These are phyloP conservation scores for Pleurotus pulmonarius DNA, from an alignment of 768 basidiomycete species.

Conservation along the genomic window DNA sequence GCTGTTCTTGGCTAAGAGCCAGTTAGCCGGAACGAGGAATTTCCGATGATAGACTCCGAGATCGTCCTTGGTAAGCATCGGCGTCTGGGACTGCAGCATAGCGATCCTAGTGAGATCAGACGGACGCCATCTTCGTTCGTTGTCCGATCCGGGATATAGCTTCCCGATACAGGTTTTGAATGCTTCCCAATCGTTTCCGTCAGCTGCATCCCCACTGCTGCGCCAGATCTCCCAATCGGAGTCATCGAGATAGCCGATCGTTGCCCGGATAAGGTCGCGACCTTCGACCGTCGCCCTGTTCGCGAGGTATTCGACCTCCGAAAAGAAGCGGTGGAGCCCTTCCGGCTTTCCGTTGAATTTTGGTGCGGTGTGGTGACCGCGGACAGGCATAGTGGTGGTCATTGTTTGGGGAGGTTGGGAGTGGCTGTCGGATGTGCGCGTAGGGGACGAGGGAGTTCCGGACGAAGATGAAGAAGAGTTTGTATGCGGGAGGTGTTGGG, in stretches of 20 bases:
- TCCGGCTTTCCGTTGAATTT: too few species aligned
- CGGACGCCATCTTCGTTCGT: not conserved
- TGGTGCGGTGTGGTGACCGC: too few species aligned
- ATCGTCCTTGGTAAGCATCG: slow-evolving; percentile 13
- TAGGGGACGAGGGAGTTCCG: too few species aligned
- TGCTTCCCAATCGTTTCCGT: not conserved
- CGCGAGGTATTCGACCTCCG: not conserved
- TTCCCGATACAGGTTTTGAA: not conserved
- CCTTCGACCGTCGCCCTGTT: not conserved
- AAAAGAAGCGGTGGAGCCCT: too few species aligned
- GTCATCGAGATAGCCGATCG: not conserved
- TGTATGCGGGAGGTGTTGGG: too few species aligned
- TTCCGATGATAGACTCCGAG: slow-evolving; percentile 16
- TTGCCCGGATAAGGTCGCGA: not conserved
- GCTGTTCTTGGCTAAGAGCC: slow-evolving; percentile 13
- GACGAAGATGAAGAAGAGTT: too few species aligned
- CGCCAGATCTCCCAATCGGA: not conserved
- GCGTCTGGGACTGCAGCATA: not conserved
- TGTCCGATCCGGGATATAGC: not conserved
- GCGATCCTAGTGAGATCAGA: not conserved
- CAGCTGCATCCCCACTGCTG: not conserved
- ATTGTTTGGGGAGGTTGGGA: too few species aligned
- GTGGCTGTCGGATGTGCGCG: too few species aligned
- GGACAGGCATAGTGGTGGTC: too few species aligned
- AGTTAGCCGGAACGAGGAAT: slow-evolving; percentile 15